Evolutionary conservation across 106 monocot species (phyloP).

Genomic region (Platanthera zijinensis): DNA sequence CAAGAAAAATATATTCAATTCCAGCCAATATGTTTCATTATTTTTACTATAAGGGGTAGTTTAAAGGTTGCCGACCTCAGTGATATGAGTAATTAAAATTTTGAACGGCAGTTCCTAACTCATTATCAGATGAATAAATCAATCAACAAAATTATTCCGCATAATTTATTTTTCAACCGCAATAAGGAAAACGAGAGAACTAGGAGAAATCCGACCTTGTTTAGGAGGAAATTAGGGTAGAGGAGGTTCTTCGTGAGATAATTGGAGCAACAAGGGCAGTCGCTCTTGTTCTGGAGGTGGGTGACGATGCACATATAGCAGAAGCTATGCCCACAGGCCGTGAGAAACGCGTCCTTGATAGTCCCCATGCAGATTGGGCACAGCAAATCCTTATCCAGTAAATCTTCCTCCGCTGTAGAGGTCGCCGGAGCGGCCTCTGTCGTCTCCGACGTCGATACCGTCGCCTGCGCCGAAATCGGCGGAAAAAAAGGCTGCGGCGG

Average conservation of each 20-base stretch:
- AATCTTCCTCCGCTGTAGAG: neutral
- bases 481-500: neutral
- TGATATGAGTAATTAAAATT: neutral
- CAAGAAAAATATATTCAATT: neutral
- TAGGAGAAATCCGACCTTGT: constrained; percentile 43
- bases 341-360: constrained; percentile 93
- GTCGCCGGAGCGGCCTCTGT: constrained; percentile 9
- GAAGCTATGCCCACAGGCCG: constrained; percentile 90
- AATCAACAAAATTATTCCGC: neutral
- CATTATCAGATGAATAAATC: neutral
- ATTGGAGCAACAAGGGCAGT: constrained; percentile 87
- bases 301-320: constrained; percentile 99
- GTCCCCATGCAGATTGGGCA: constrained; percentile 94
- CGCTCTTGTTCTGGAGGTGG: constrained; percentile 86
- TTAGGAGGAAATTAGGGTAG: constrained; percentile 92
- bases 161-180: neutral
- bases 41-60: neutral
- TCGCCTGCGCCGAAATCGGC: constrained; percentile 2
- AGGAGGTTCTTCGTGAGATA: constrained; percentile 83
- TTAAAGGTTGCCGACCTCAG: neutral
- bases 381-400: constrained; percentile 60
- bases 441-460: constrained; percentile 8
- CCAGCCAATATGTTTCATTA: neutral
- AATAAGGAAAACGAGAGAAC: neutral
- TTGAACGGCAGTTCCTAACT: neutral